Evolutionary conservation across 2,329 filamentous ascomycete genomes (phyloP).

Genomic region (Ceratocystis papillata): DNA sequence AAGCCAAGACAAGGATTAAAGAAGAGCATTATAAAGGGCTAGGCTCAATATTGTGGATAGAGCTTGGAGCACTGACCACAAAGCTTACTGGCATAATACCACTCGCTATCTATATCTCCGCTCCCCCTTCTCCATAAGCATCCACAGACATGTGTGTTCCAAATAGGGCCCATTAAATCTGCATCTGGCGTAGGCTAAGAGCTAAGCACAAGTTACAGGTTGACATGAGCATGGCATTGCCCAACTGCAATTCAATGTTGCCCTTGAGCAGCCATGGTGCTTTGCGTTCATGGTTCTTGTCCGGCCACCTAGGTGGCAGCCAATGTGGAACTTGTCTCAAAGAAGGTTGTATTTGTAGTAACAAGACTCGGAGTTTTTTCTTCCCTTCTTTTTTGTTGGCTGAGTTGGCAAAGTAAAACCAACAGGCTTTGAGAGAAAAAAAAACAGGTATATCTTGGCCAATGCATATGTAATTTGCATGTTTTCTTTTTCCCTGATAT

Average conservation of each 20-base stretch:
- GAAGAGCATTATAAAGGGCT: neutral
- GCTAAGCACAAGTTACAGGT: neutral
- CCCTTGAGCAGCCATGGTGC: neutral
- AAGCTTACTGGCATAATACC: neutral
- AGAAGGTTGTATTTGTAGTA: neutral
- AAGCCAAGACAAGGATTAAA: neutral
- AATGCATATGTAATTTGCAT: neutral
- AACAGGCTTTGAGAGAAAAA: neutral
- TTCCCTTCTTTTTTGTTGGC: neutral
- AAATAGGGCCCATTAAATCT: neutral
- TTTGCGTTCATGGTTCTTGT: neutral
- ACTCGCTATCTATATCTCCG: neutral
- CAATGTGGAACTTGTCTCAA: neutral
- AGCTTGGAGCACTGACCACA: neutral
- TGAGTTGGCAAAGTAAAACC: neutral
- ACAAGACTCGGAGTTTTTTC: slow-evolving; percentile 5
- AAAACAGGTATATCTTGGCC: neutral
- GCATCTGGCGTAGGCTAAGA: neutral
- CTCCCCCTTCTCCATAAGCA: neutral
- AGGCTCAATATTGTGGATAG: neutral
- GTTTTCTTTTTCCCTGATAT: neutral
- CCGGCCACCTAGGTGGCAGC: neutral
- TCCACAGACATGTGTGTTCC: neutral
- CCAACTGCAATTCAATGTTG: neutral
- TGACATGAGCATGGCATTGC: neutral